Evolutionary conservation across 2,329 filamentous ascomycete genomes (phyloP), one percentile per base, ranked within the genome.

Genomic region (Cercospora janseana): DNA sequence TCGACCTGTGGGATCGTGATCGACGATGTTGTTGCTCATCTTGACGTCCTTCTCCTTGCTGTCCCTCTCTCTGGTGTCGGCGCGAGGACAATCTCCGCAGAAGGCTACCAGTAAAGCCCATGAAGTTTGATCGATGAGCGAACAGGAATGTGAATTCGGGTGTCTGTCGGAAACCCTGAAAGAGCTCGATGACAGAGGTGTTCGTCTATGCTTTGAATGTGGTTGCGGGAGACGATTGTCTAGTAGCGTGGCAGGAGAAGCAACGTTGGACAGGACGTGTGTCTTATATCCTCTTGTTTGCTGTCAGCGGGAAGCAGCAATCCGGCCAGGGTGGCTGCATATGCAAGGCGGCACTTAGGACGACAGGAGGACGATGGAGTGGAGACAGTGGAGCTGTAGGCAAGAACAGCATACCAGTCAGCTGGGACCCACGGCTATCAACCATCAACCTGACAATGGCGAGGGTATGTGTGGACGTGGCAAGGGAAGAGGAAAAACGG

Each of bases 311-410:
- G 41, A 47, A 34, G 46, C 46, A 49, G 40, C 40, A 53, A 49
- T 43, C 46, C 46, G 45, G 35, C 51, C 37, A 42, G 51, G 51
- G 49, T 49, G 51, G 32, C 40, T 49, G 51, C 51, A 49, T 24
- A 40, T 40, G 37, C 21, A 40, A 35, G 43, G 49, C 20, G 49
- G 35, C 34, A 43, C 31, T 29, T n/a, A 45, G 31, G 46, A 27
- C 23, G 35, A 40, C 35, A 24, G 20, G 35, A n/a, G n/a, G n/a
- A n/a, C n/a, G n/a, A 24, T 12, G 24, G 20, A 38, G 35, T 38
- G 35, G 35, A 38, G 35, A 23, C 35, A 8, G 35, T 38, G 35
- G 35, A 38, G 35, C 23, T 12, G 38, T 29, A 31, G 21, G 16
- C 34, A 45, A 47, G 41, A 45, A 42, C 35, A 38, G 37, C 44